Percentiles rank a stretch among this genome's conserved stretches.
These are phyloP conservation scores for Rostrohypoxylon terebratum DNA, from an alignment of 495 filamentous ascomycete genomes.

Conservation along the genomic window DNA sequence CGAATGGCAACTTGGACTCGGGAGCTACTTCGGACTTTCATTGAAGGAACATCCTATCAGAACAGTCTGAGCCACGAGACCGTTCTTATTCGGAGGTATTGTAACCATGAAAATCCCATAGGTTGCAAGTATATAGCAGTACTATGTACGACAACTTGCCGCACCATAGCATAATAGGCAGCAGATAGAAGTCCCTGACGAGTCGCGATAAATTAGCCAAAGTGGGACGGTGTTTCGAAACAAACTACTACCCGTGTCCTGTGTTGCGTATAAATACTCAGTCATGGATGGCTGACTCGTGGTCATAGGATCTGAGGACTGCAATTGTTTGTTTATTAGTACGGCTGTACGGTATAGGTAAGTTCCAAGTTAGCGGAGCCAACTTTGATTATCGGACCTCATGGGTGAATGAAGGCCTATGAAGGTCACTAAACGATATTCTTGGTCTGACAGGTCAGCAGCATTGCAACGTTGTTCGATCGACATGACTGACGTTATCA, in stretches of 20 bases:
- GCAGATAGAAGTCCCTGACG: not conserved
- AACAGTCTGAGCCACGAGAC: not conserved
- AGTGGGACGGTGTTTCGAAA: conserved; percentile 36
- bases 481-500: conserved; percentile 27
- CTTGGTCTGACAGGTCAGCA: conserved; percentile 32
- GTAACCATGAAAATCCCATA: conserved; percentile 15
- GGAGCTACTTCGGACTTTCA: conserved; percentile 5
- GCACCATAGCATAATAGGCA: not conserved
- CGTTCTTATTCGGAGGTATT: conserved; percentile 7
- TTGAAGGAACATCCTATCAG: conserved; percentile 8
- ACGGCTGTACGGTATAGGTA: not conserved
- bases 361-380: not conserved
- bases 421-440: conserved; percentile 16
- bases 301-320: conserved; percentile 18
- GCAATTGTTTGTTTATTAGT: conserved; percentile 8
- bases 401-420: conserved; percentile 34
- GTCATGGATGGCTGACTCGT: conserved; percentile 15
- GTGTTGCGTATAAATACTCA: conserved; percentile 31
- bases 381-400: conserved; percentile 16
- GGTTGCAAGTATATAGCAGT: conserved; percentile 23
- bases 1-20: not conserved
- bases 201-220: not conserved
- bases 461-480: conserved; percentile 48
- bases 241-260: conserved; percentile 3
- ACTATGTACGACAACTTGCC: conserved; percentile 17